These are phyloP conservation scores for Ophiostoma quercus DNA, from an alignment of 2,329 filamentous ascomycete species.

Conservation along the genomic window DNA sequence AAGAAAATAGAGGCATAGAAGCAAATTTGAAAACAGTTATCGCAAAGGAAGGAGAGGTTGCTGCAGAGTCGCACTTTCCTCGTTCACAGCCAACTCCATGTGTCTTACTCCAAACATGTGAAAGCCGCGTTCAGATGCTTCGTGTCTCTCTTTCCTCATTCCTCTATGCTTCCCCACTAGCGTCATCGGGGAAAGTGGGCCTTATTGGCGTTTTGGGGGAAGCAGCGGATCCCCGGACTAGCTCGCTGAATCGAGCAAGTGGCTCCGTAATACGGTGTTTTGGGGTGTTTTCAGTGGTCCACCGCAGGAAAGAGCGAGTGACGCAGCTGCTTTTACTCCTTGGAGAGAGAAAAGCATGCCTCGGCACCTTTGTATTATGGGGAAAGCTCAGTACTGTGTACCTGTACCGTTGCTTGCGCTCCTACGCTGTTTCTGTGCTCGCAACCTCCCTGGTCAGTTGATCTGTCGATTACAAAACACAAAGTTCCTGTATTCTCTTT, in stretches of 20 bases:
- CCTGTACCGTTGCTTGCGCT: not conserved
- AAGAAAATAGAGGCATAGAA: not conserved
- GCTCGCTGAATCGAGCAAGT: conserved; percentile 12
- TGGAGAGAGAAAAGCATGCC: not conserved
- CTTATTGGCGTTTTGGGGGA: conserved; percentile 8
- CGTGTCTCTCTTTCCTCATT: not conserved
- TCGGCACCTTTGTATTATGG: conserved; percentile 17
- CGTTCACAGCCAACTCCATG: not conserved
- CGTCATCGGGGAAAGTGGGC: conserved; percentile 7
- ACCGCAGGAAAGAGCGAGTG: not conserved
- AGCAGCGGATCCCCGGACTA: conserved; percentile 14
- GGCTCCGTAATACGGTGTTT: not conserved
- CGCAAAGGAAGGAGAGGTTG: too few relatives aligned
- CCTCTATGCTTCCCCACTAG: conserved; percentile 7
- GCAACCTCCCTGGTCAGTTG: not conserved
- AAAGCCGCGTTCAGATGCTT: conserved; percentile 12
- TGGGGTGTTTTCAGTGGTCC: not conserved
- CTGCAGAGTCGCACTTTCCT: not conserved
- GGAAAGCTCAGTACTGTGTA: not conserved
- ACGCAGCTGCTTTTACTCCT: conserved; percentile 9
- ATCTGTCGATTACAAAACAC: conserved; percentile 9
- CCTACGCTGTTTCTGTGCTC: not conserved
- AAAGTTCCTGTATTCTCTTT: not conserved
- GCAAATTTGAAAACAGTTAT: too few relatives aligned
- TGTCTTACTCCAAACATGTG: conserved; percentile 13